phyloP scores from a whole-genome alignment of 345 rosid species.

The Tarenaya hassleriana region DNA sequence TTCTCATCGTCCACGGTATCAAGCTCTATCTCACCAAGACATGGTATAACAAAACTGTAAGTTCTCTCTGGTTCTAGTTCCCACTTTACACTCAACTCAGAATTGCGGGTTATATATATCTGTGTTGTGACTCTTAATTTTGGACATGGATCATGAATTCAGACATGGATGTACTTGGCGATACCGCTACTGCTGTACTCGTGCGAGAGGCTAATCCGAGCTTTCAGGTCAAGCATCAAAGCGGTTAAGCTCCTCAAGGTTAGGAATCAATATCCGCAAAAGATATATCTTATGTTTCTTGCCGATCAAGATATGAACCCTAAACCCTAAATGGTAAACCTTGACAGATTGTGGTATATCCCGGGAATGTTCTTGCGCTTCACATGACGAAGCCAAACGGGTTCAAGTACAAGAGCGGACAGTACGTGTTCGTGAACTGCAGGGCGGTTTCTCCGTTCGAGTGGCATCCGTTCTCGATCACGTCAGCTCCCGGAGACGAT shows the following conservation, averaged over 20 bases:
- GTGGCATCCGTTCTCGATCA: constrained; percentile 94
- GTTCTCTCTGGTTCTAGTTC: constrained; percentile 12
- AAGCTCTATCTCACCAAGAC: constrained; percentile 45
- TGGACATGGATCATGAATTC: not conserved
- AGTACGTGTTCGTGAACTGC: constrained; percentile 86
- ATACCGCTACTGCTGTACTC: constrained; percentile 47
- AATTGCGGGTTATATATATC: not conserved
- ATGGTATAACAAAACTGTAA: constrained; percentile 67
- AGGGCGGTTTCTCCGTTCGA: constrained; percentile 68
- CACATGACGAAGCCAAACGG: constrained; percentile 71
- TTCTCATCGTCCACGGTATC: constrained; percentile 53
- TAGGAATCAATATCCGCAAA: not conserved
- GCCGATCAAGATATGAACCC: too few relatives aligned
- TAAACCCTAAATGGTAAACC: too few relatives aligned
- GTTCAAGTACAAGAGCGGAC: constrained; percentile 81
- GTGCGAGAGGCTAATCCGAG: constrained; percentile 47
- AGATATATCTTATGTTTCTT: too few relatives aligned
- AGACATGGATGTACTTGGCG: constrained; percentile 78
- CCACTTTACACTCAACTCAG: not conserved
- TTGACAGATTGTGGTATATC: constrained; percentile 46
- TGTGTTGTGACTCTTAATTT: not conserved
- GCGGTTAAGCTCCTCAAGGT: constrained; percentile 46
- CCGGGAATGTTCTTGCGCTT: constrained; percentile 66
- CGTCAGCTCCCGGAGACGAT: constrained; percentile 83
- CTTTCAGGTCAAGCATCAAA: constrained; percentile 59